Base-by-base conservation (phyloP, 1,139 yeast genomes). In the Pichia sp. region DNA sequence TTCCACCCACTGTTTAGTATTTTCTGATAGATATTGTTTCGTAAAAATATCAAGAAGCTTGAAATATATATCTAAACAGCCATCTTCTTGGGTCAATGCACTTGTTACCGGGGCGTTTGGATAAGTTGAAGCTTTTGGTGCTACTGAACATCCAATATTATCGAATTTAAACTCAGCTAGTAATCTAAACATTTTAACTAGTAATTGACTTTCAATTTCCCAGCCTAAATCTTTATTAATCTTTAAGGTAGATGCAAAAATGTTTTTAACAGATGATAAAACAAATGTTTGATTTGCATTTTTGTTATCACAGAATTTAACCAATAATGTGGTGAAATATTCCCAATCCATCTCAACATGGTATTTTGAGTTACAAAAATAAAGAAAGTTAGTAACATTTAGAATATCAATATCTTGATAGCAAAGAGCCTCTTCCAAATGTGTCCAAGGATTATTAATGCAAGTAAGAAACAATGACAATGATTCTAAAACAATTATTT, bases 51-150 rank as follows among this genome's bases (percentile, higher is more conserved):
- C 49, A 32, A 62, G 43, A 16, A 61, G 37, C 43, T 57, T 61
- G 39, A 62, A 54, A 41, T 61, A 63, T 35, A 57, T 52, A 32
- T 59, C 61, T 10, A 61, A 42, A 38, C 59, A 54, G 1, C 63
- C 63, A 42, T 61, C 65, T 2, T 49, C 43, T 2, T 46, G 42
- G 3, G 34, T 12, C 4, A 53, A 26, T 1, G 43, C 29, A 10
- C 45, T 28, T 1, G 53, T 45, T 5, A 29, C 43, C 3, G 57
- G 56, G 7, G 49, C 30, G 6, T 47, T 42, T 3, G 52, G 51
- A 16, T 49, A 52, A 44, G 49, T 49, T 10, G 53, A 27, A 4
- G 51, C 31, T n/a, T 36, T 38, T 1, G 40, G 42, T 1, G 35
- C 26, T 12, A 33, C 39, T 9, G 32, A 30, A 4, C 52, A 43